Evolutionary conservation across 805 yeast species (phyloP), one percentile per base, ranked within the genome.

Genomic region (Barnettozyma siamensis): DNA sequence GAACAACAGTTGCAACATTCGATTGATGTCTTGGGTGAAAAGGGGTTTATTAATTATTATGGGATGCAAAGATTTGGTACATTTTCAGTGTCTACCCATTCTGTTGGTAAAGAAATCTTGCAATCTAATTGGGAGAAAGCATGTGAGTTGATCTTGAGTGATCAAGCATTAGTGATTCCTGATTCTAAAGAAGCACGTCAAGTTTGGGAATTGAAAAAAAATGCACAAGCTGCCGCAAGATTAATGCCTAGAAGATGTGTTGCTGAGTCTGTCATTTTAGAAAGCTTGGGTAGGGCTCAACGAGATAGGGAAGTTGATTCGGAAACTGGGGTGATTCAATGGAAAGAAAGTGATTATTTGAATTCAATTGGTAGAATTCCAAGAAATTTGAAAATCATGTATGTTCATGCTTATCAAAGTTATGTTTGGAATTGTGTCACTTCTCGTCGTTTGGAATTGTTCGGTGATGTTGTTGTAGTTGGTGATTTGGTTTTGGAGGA

Each of bases 11-110:
- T 88, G 15, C 58, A 61, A 12, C 58, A 66, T 9, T 73, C 88
- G 20, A 69, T 89, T 49, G 57, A 67, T 5, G 73, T 87, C 0
- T 66, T 91, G 39, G 66, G 68, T 38, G 68, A 67, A 2, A 68
- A 73, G 23, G 99, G 99, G 0, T 93, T 87, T 55, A 83, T 93
- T 48, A 93, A 93, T 62, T 93, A 93, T 58, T 93, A 75, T 60
- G 99, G 99, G n/a, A 83, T 93, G 89, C 99, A 93, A 67, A 71
- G 99, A 57, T 93, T 93, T 60, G 99, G 99, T 23, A 89, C 99
- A 0, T 91, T 88, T 57, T 85, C 96, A 11, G 72, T 88, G 23
- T 87, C 98, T 3, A 89, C 99, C 0, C 97, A 93, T 62, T 75
- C 72, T 24, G 70, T 89, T 40, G 99, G 99, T 37, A 76, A 76